These are phyloP conservation scores for Setomelanomma holmii DNA, from an alignment of 2,329 filamentous ascomycete genomes.

Conservation along the genomic window DNA sequence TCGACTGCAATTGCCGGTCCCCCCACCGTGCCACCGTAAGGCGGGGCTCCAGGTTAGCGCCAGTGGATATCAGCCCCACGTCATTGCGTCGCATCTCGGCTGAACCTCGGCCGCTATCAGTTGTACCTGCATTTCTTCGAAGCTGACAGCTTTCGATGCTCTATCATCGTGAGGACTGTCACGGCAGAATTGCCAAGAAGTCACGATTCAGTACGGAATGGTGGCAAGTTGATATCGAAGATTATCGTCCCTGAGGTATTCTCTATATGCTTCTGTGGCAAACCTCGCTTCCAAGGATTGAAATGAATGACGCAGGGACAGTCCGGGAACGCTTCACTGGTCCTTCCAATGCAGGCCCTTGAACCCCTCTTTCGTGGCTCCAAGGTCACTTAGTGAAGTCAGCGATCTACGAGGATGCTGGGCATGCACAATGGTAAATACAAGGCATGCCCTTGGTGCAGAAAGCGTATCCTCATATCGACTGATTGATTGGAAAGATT, in stretches of 20 bases:
- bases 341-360: not conserved
- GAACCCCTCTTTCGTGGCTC: not conserved
- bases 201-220: too few species aligned
- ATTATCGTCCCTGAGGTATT: too few species aligned
- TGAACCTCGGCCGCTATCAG: too few species aligned
- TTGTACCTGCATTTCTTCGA: too few species aligned
- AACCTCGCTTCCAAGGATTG: too few species aligned
- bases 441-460: not conserved
- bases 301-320: constrained; percentile 1
- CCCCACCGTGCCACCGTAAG: constrained; percentile 1
- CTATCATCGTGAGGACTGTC: too few species aligned
- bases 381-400: not conserved
- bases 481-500: too few species aligned
- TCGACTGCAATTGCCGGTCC: constrained; percentile 4
- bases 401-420: not conserved
- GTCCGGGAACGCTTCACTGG: not conserved
- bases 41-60: constrained; percentile 4
- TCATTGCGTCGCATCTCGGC: not conserved
- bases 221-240: too few species aligned
- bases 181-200: too few species aligned
- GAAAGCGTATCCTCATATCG: too few species aligned
- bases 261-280: too few species aligned
- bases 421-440: not conserved
- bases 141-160: too few species aligned
- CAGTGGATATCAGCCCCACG: constrained; percentile 6